These are phyloP conservation scores for Picea engelmannii DNA, from an alignment of 83 land plant genomes.

Conservation along the genomic window DNA sequence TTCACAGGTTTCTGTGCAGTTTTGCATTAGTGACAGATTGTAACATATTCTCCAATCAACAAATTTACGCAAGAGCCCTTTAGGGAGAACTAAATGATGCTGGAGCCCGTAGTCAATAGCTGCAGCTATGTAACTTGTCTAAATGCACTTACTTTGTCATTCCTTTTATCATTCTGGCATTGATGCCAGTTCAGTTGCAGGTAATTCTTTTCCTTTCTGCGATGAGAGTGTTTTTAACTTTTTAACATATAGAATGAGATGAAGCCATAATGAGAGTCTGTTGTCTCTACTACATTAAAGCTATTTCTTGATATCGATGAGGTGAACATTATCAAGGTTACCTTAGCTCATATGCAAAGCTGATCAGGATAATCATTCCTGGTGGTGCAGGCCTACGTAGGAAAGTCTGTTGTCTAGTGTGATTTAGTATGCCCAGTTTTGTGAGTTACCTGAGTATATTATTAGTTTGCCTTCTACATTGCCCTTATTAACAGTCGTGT, in stretches of 20 bases:
- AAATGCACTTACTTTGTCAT: slow-evolving; percentile 1
- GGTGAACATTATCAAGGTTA: not conserved
- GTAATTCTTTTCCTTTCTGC: not conserved
- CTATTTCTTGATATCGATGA: not conserved
- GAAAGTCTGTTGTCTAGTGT: not conserved
- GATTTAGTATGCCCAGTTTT: not conserved
- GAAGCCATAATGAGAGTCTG: not conserved
- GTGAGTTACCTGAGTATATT: not conserved
- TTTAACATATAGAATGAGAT: not conserved
- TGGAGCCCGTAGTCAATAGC: not conserved
- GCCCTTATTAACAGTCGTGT: not conserved
- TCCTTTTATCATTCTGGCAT: not conserved
- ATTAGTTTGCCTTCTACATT: not conserved
- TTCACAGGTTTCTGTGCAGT: not conserved
- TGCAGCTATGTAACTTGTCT: not conserved
- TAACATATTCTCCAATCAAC: not conserved
- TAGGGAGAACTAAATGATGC: not conserved
- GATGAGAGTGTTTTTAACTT: not conserved
- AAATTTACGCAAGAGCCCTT: not conserved
- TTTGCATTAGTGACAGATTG: slow-evolving; percentile 9
- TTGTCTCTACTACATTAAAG: not conserved
- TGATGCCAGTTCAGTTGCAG: not conserved
- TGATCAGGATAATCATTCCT: not conserved
- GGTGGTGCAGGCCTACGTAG: too few relatives aligned
- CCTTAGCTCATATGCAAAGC: too few relatives aligned